These are phyloP conservation scores for Pezicula neosporulosa DNA, from an alignment of 2,329 filamentous ascomycete species.

Conservation along the genomic window DNA sequence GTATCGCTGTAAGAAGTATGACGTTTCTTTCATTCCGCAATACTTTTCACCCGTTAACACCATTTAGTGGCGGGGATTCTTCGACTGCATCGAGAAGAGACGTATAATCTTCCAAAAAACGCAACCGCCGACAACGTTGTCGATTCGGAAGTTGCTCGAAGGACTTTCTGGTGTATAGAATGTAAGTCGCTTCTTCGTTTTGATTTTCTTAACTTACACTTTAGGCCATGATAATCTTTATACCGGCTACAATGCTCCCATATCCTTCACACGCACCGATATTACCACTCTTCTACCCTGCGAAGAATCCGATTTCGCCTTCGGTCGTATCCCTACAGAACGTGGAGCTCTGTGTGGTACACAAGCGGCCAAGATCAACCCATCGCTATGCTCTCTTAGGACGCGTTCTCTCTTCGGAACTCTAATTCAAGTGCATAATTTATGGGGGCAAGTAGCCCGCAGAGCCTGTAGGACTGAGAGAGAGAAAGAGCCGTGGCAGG, in stretches of 20 bases:
- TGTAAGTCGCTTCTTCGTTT: not conserved
- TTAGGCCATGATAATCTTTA: constrained; percentile 31
- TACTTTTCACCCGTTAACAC: not conserved
- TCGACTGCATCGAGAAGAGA: constrained; percentile 33
- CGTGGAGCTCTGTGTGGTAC: constrained; percentile 31
- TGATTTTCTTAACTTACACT: not conserved
- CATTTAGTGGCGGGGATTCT: constrained; percentile 29
- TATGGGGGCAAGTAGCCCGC: constrained; percentile 34
- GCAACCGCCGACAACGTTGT: constrained; percentile 27
- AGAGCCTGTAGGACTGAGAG: constrained; percentile 19
- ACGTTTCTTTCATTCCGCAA: not conserved
- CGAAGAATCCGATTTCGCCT: constrained; percentile 34
- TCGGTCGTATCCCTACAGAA: constrained; percentile 25
- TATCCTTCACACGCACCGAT: constrained; percentile 30
- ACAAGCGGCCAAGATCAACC: constrained; percentile 23
- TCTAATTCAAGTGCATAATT: constrained; percentile 32
- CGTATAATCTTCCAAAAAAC: constrained; percentile 24
- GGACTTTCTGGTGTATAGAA: constrained; percentile 36
- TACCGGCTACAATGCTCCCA: constrained; percentile 29
- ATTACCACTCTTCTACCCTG: constrained; percentile 34
- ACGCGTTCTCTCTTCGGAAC: constrained; percentile 33
- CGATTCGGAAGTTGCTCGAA: constrained; percentile 28
- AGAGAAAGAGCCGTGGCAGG: constrained; percentile 21
- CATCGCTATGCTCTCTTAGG: constrained; percentile 17
- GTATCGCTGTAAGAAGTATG: constrained; percentile 29